Percentiles rank a stretch among this genome's conserved stretches.
Conservation (phyloP, 1,284 basidiomycete genomes). For the Xerocomus minutiporus region DNA sequence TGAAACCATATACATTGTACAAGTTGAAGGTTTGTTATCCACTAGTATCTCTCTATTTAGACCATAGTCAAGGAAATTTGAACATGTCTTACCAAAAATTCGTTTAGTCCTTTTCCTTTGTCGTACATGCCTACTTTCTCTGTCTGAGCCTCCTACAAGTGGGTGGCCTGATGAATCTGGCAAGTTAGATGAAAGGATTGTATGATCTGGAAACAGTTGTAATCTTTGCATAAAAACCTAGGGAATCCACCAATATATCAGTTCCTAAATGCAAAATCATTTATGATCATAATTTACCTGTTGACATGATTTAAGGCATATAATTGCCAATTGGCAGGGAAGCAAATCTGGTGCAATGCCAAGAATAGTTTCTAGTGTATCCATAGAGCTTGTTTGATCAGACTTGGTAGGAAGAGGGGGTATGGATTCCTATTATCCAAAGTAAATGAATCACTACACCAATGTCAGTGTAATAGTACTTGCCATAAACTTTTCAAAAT, state of each 20-base stretch:
- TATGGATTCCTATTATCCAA: slow-evolving; percentile 19
- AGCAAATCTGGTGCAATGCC: slow-evolving; percentile 35
- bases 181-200: slow-evolving; percentile 6
- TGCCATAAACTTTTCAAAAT: slow-evolving; percentile 21
- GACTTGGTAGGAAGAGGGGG: slow-evolving; percentile 21
- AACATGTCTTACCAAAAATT: slow-evolving; percentile 16
- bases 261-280: background rate
- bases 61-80: background rate
- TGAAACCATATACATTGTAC: slow-evolving; percentile 12
- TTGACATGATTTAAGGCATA: slow-evolving; percentile 37
- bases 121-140: background rate
- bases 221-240: slow-evolving; percentile 21
- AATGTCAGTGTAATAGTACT: background rate
- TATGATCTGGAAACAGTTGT: slow-evolving; percentile 27
- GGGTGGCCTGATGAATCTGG: background rate
- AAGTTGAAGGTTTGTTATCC: background rate
- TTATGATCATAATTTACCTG: slow-evolving; percentile 25
- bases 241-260: background rate
- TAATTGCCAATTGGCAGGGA: slow-evolving; percentile 37
- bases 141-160: slow-evolving; percentile 1
- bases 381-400: slow-evolving; percentile 10
- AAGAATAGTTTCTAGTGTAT: slow-evolving; percentile 32
- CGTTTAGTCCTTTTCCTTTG: slow-evolving; percentile 3
- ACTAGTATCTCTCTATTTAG: slow-evolving; percentile 14
- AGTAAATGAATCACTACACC: background rate